Evolutionary conservation across 129 eudicot species (phyloP), one percentile per base, ranked within the genome.

Genomic region (Kitagawia praeruptora): DNA sequence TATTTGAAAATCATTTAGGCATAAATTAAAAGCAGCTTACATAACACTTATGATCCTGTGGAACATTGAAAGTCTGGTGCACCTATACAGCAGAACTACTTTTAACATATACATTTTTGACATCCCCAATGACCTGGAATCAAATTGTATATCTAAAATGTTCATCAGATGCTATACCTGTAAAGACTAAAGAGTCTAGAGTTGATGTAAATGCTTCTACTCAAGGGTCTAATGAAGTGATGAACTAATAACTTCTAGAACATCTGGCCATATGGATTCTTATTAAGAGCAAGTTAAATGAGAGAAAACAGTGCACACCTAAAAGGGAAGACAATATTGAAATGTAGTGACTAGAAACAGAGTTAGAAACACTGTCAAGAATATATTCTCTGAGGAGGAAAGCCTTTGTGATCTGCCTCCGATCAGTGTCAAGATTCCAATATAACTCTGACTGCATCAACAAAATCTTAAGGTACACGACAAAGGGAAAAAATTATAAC

Each of bases 381-480:
- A 80, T 48, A 69, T 25, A 0, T 15, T 75, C 53, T 74, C 23
- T 34, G 83, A 73, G 27, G 56, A 53, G 31, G 49, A 48, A 47
- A 72, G 39, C 46, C 27, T 39, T 75, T 58, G 79, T 81, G 70
- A n/a, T 41, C 79, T 70, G 21, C 77, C 70, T 81, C 89, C 86
- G 83, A 87, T 75, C 80, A 85, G 81, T 75, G n/a, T 79, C 80
- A 81, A 81, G 76, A 88, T 63, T 25, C 78, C 80, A 67, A 40
- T 81, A 37, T 44, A 51, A 64, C 42, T 40, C 72, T 40, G 34
- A 53, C 58, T 34, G 64, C 23, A 80, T 48, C 58, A 75, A 31
- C 64, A 75, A 73, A 51, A 15, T 19, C 61, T 74, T 54, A 47
- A 77, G 41, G 53, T 76, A 76, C 82, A 77, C 83, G 70, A 73